Conservation (phyloP, 805 yeast genomes). For the Wickerhamiella kurtzmanii region DNA sequence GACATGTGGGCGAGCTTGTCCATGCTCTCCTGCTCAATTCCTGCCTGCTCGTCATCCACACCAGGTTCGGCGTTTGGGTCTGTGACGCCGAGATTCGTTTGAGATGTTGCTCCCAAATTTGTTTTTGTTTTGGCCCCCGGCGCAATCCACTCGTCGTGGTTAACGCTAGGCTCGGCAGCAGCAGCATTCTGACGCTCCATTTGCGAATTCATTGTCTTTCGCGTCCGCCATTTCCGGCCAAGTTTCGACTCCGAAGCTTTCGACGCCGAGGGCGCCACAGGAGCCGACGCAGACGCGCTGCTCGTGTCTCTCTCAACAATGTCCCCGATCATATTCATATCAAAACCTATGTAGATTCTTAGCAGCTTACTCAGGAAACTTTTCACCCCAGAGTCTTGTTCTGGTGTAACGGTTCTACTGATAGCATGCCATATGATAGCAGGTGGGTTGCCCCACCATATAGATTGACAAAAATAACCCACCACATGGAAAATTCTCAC, state of each 20-base stretch:
- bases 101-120: neutral
- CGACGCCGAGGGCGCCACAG: neutral
- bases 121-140: neutral
- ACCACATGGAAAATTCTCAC: too few relatives aligned
- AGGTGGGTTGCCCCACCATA: too few relatives aligned
- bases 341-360: too few relatives aligned
- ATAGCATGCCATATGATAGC: too few relatives aligned
- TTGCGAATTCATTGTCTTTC: neutral
- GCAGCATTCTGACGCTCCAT: neutral
- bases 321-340: slow-evolving; percentile 9
- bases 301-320: slow-evolving; percentile 17
- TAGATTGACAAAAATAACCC: too few relatives aligned
- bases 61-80: neutral
- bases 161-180: slow-evolving; percentile 1
- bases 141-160: slow-evolving; percentile 1
- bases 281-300: slow-evolving; percentile 11
- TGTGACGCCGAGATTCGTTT: too few relatives aligned
- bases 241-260: neutral
- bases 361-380: too few relatives aligned
- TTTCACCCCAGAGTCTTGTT: too few relatives aligned
- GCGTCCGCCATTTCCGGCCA: neutral
- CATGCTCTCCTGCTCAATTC: slow-evolving; percentile 65
- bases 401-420: too few relatives aligned
- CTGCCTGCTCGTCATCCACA: slow-evolving; percentile 46
- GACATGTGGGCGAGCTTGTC: slow-evolving; percentile 49